Percentiles rank a stretch among this genome's conserved stretches.
Conservation (phyloP, 192 early-diverging fungal genomes). For the Mortierella claussenii region DNA sequence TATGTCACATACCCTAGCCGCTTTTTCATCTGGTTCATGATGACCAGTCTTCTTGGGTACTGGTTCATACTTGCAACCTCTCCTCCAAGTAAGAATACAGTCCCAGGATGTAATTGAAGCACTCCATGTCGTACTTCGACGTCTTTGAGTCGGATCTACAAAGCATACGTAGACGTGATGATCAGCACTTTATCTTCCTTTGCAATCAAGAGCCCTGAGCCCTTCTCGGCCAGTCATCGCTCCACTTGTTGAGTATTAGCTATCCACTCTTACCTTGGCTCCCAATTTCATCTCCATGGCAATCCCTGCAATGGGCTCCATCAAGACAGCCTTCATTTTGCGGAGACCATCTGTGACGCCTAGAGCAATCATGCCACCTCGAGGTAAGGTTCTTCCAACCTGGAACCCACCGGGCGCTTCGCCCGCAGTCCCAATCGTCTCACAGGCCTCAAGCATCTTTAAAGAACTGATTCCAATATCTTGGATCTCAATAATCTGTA, state of each 20-base stretch:
- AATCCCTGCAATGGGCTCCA: slow-evolving; percentile 26
- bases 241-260: too few relatives aligned
- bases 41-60: slow-evolving; percentile 25
- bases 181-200: too few relatives aligned
- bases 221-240: too few relatives aligned
- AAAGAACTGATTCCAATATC: slow-evolving; percentile 32
- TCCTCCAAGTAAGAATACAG: slow-evolving; percentile 27
- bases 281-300: slow-evolving; percentile 48
- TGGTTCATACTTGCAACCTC: slow-evolving; percentile 46
- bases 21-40: slow-evolving; percentile 48
- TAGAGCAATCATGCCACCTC: slow-evolving; percentile 13
- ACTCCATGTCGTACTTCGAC: slow-evolving; percentile 39
- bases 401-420: slow-evolving; percentile 21
- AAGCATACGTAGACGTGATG: too few relatives aligned
- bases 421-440: slow-evolving; percentile 21
- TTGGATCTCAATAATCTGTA: slow-evolving; percentile 38
- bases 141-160: slow-evolving; percentile 31
- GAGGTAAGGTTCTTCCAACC: slow-evolving; percentile 19
- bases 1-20: slow-evolving; percentile 27
- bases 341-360: slow-evolving; percentile 40
- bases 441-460: slow-evolving; percentile 33
- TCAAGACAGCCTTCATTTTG: slow-evolving; percentile 17
- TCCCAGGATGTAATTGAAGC: slow-evolving; percentile 19
- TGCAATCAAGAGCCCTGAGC: too few relatives aligned
- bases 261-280: slow-evolving; percentile 42